phyloP scores from a whole-genome alignment of 2,329 filamentous ascomycete genomes.

The Daldinia sp. region DNA sequence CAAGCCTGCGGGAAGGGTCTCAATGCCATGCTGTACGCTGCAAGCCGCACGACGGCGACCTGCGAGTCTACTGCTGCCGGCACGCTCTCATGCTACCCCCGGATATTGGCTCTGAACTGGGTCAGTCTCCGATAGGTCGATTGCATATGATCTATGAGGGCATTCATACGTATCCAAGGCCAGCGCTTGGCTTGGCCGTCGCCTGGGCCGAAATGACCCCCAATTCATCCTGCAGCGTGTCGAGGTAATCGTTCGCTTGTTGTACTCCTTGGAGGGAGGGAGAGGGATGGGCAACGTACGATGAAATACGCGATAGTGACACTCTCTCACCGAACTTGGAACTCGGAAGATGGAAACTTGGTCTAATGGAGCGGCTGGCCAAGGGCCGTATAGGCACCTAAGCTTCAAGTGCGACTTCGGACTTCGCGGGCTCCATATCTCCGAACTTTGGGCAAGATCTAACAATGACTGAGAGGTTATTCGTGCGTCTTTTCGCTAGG shows the following conservation, averaged over 20 bases:
- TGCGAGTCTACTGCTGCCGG: slow-evolving; percentile 16
- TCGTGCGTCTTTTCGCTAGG: background rate
- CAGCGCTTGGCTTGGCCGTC: background rate
- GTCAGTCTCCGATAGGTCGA: slow-evolving; percentile 30
- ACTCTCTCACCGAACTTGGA: background rate
- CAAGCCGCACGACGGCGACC: slow-evolving; percentile 21
- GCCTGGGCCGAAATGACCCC: background rate
- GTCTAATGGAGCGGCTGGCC: background rate
- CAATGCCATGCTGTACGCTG: slow-evolving; percentile 25
- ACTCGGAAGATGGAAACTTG: background rate
- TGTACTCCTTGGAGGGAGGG: background rate
- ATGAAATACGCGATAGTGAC: background rate
- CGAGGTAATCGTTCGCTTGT: background rate
- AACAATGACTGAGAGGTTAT: background rate
- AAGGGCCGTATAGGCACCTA: background rate
- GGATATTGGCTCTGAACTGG: slow-evolving; percentile 19
- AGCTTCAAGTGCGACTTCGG: slow-evolving; percentile 8
- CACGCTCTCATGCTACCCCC: slow-evolving; percentile 19
- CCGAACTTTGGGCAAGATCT: slow-evolving; percentile 17
- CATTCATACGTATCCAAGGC: slow-evolving; percentile 11
- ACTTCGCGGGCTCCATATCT: slow-evolving; percentile 16
- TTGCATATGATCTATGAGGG: slow-evolving; percentile 31
- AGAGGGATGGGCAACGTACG: background rate
- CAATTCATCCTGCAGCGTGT: background rate
- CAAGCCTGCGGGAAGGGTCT: slow-evolving; percentile 30